Evolutionary conservation across 225 moss, liverwort and hornwort genomes (phyloP), one percentile per base, ranked within the genome.

Genomic region (Takakia lepidozioides): DNA sequence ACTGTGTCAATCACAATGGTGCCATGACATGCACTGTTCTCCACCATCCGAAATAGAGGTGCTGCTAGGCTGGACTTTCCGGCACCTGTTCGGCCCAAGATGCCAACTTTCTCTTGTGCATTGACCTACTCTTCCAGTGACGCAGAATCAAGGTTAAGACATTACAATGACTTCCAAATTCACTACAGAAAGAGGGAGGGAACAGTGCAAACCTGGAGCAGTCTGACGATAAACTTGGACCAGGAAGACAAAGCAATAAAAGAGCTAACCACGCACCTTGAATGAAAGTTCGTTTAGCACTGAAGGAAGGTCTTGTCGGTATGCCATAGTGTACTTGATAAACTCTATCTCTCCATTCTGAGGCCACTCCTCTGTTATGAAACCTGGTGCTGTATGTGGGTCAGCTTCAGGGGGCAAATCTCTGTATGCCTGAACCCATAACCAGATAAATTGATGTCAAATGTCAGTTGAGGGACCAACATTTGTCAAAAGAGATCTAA

Each of bases 51-150:
- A 61, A 98, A 98, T 38, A 98, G 75, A 36, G 95, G 91, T 21
- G 95, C 91, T 59, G 85, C 95, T 23, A 91, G 73, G 39, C 86
- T 90, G 3, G 91, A 90, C 62, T 98, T 98, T 35, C 95, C 95
- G 43, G 91, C 91, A 46, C 95, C 95, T 25, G 95, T 98, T 62
- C 95, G 73, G 23, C 95, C 95, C 48, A 98, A 65, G 46, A 98
- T 87, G 43, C 95, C 95, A 60, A 98, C 58, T 61, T 98, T 98
- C 67, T 87, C 90, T 40, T 74, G 66, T 4, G 87, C 60, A 18
- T 61, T 57, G 25, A 92, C 70, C 85, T 85, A 10, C n/a, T n/a
- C n/a, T n/a, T n/a, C n/a, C n/a, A n/a, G n/a, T n/a, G n/a, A n/a
- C n/a, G n/a, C n/a, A n/a, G n/a, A n/a, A n/a, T n/a, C n/a, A n/a